phyloP scores from a whole-genome alignment of 2,329 filamentous ascomycete genomes.

The Hymenoscyphus albidus region DNA sequence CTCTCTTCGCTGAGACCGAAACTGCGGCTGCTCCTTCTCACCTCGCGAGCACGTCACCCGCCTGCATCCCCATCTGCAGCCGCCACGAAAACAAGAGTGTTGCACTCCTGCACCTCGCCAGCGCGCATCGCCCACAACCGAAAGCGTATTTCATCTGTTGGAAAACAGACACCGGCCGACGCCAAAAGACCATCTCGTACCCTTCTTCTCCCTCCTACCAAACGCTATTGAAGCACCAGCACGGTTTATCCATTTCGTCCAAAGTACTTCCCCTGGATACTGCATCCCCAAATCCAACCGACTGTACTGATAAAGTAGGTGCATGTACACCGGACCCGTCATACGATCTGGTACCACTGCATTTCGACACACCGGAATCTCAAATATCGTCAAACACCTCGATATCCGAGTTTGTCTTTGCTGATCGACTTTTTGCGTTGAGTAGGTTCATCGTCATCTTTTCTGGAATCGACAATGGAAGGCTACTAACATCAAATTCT shows the following conservation, averaged over 20 bases:
- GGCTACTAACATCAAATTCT: neutral
- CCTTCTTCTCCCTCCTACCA: constrained; percentile 2
- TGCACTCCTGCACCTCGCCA: constrained; percentile 11
- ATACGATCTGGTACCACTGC: constrained; percentile 7
- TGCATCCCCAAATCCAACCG: neutral
- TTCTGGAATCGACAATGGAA: neutral
- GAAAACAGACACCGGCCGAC: neutral
- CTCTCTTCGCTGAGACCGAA: constrained; percentile 4
- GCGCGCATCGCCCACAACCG: constrained; percentile 2
- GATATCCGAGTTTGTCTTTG: neutral
- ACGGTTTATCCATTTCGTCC: neutral
- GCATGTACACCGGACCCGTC: constrained; percentile 4
- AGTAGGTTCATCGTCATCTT: neutral
- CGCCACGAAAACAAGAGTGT: constrained; percentile 13
- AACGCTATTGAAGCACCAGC: neutral
- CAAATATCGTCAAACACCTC: constrained; percentile 6
- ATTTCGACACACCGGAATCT: constrained; percentile 2
- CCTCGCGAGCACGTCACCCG: neutral
- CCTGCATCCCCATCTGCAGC: neutral
- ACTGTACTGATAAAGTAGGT: constrained; percentile 8
- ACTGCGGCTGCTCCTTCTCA: neutral
- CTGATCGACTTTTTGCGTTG: neutral
- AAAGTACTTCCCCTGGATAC: neutral
- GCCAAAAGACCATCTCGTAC: neutral
- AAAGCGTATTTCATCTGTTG: neutral